phyloP scores from a whole-genome alignment of 1,139 yeast genomes.

The Yamadazyma songkhlaensis region DNA sequence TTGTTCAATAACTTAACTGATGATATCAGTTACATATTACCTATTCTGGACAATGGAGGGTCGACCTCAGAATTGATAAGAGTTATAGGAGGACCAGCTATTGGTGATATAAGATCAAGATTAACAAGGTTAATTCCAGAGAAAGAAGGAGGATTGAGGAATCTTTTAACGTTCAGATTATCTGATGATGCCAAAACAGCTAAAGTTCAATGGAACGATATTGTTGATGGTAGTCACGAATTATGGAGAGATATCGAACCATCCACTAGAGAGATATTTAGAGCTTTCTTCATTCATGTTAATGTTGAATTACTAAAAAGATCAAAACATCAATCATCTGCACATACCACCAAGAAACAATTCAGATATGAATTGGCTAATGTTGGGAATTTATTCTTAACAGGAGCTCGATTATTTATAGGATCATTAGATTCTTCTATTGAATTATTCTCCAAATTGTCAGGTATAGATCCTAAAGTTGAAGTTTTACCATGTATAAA shows the following conservation, averaged over 20 bases:
- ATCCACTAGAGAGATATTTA: conserved; percentile 67
- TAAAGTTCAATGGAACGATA: conserved; percentile 66
- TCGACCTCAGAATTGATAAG: conserved; percentile 89
- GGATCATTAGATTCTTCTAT: conserved; percentile 86
- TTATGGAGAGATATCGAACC: conserved; percentile 64
- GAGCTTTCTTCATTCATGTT: conserved; percentile 76
- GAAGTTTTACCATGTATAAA: conserved; percentile 79
- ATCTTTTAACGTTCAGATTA: conserved; percentile 60
- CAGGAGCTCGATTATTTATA: conserved; percentile 78
- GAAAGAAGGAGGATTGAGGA: conserved; percentile 40
- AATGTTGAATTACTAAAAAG: conserved; percentile 76
- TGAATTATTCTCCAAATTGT: conserved; percentile 66
- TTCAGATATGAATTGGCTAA: conserved; percentile 77
- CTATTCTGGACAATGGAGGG: conserved; percentile 92
- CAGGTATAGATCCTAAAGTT: conserved; percentile 55
- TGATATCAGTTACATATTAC: conserved; percentile 63
- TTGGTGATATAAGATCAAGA: conserved; percentile 87
- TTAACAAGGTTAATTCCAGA: conserved; percentile 67
- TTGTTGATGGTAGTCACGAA: conserved; percentile 76
- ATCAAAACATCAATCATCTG: conserved; percentile 42
- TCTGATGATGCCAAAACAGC: conserved; percentile 54
- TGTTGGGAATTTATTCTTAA: conserved; percentile 78
- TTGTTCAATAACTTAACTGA: conserved; percentile 41
- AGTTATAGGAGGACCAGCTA: conserved; percentile 92
- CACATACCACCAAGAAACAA: conserved; percentile 43